Conservation (phyloP, 768 basidiomycete genomes). For the Tremella fuciformis region DNA sequence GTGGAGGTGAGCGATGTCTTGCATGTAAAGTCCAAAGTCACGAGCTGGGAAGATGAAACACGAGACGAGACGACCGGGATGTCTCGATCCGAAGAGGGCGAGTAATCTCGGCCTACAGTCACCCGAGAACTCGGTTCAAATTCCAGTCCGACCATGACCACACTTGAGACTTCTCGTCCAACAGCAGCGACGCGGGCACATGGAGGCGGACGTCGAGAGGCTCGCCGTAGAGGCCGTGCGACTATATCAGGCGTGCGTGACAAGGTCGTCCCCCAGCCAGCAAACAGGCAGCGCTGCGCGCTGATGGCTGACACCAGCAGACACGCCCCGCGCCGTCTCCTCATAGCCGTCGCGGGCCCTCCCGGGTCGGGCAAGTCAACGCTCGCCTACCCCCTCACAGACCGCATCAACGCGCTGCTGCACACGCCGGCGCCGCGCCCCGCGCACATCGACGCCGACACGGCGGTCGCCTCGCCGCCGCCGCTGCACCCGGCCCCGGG, state of each 20-base stretch:
- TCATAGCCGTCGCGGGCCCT: conserved; percentile 26
- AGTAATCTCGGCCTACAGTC: no score
- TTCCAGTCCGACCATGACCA: no score
- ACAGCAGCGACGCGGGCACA: no score
- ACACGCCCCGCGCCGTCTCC: conserved; percentile 10
- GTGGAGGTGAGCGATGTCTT: no score
- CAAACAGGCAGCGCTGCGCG: background rate
- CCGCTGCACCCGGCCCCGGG: no score
- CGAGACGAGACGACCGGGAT: no score
- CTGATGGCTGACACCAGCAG: conserved; percentile 4
- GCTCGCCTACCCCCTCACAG: conserved; percentile 62
- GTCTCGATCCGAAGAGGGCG: no score
- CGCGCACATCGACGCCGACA: conserved; percentile 10
- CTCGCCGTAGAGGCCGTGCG: conserved; percentile 2
- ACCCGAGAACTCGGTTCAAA: no score
- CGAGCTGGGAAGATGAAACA: no score
- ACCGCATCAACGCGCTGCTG: conserved; percentile 57
- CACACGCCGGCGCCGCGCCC: conserved; percentile 20
- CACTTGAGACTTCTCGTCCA: no score
- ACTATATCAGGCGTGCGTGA: conserved; percentile 2
- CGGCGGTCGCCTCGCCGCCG: conserved; percentile 14
- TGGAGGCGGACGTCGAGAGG: conserved; percentile 3
- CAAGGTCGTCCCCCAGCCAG: background rate
- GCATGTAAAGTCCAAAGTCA: no score
- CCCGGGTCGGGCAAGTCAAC: conserved; percentile 88